Percentiles rank a stretch among this genome's conserved stretches.
phyloP scores from a whole-genome alignment of 2,329 filamentous ascomycete genomes.

The Thielaviopsis ethacetica region DNA sequence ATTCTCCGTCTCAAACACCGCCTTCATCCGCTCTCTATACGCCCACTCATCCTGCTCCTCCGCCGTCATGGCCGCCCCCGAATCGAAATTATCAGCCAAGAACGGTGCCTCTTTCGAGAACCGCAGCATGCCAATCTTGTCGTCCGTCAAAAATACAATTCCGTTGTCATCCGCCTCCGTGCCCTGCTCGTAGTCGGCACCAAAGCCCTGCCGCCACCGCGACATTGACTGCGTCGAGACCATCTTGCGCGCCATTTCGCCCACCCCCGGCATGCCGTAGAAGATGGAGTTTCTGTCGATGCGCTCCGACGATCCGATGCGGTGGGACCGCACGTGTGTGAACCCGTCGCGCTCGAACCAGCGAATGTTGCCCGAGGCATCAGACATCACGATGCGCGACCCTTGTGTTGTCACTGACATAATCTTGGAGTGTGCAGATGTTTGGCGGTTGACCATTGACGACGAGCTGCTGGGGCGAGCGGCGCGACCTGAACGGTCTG shows the following conservation, averaged over 20 bases:
- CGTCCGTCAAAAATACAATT: constrained; percentile 75
- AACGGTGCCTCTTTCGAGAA: constrained; percentile 40
- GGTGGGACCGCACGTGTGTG: constrained; percentile 38
- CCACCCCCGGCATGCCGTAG: constrained; percentile 34
- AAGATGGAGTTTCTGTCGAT: constrained; percentile 27
- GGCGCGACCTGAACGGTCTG: neutral
- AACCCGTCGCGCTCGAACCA: constrained; percentile 81
- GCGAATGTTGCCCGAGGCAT: constrained; percentile 68
- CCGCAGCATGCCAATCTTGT: constrained; percentile 57
- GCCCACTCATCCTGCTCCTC: constrained; percentile 34
- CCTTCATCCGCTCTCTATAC: constrained; percentile 54
- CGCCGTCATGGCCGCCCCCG: constrained; percentile 24
- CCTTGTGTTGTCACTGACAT: constrained; percentile 71
- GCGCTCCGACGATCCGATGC: constrained; percentile 38
- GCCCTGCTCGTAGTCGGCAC: neutral
- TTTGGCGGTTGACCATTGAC: constrained; percentile 51
- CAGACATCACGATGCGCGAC: constrained; percentile 64
- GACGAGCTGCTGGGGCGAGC: neutral
- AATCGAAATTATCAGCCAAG: constrained; percentile 33
- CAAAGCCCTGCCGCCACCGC: constrained; percentile 13
- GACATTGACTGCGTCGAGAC: constrained; percentile 37
- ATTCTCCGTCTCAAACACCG: constrained; percentile 59
- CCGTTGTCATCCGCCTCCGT: constrained; percentile 40
- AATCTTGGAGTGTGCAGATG: constrained; percentile 63
- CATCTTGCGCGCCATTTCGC: constrained; percentile 69